phyloP scores from a whole-genome alignment of 768 basidiomycete species.

The Mycena galopus region DNA sequence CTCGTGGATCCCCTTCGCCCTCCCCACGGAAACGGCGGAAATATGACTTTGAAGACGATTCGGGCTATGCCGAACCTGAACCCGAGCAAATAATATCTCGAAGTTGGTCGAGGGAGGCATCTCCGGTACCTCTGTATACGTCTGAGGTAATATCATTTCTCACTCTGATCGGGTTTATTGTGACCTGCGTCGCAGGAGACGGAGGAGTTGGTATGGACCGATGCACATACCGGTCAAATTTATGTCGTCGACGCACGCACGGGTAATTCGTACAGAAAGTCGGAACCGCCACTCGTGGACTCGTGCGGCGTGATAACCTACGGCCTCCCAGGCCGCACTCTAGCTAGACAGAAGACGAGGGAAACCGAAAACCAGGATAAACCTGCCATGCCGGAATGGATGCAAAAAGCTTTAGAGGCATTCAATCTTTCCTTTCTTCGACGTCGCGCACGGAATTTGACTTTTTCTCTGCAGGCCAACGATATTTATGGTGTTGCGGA shows the following conservation, averaged over 20 bases:
- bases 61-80: constrained; percentile 49
- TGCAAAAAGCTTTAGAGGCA: constrained; percentile 71
- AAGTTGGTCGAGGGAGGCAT: constrained; percentile 24
- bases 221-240: constrained; percentile 69
- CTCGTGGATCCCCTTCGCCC: constrained; percentile 42
- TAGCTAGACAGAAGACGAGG: constrained; percentile 37
- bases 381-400: constrained; percentile 69
- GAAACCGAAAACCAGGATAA: constrained; percentile 25
- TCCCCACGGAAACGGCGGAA: constrained; percentile 68
- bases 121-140: constrained; percentile 26
- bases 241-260: constrained; percentile 77
- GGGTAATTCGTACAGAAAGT: constrained; percentile 70
- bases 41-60: constrained; percentile 50
- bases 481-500: constrained; percentile 64
- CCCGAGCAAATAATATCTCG: background rate
- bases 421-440: constrained; percentile 24
- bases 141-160: background rate
- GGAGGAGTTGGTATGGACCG: constrained; percentile 68
- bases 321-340: constrained; percentile 29
- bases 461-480: constrained; percentile 59
- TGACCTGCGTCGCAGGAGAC: constrained; percentile 39
- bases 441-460: constrained; percentile 19
- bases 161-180: background rate
- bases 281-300: constrained; percentile 32
- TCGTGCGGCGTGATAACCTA: constrained; percentile 44